Conservation (phyloP, 2,329 filamentous ascomycete species). For the Fusarium xylarioides region DNA sequence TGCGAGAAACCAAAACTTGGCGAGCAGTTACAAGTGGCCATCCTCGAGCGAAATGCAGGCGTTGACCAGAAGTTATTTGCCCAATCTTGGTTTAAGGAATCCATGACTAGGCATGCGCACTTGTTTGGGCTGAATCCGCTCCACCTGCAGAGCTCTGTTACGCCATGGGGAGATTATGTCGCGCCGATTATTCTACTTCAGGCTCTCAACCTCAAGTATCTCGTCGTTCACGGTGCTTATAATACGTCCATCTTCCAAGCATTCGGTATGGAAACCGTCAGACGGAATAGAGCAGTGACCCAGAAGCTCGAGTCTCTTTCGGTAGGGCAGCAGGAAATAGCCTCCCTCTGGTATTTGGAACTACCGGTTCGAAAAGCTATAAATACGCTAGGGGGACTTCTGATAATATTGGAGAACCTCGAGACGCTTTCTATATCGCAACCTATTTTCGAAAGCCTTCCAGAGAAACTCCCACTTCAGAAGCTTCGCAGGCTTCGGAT, state of each 20-base stretch:
- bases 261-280: not conserved
- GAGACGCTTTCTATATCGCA: not conserved
- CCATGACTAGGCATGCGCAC: not conserved
- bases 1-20: not conserved
- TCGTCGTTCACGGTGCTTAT: not conserved
- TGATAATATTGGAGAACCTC: not conserved
- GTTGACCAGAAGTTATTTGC: too few relatives aligned
- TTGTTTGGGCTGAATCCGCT: not conserved
- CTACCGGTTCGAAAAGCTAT: not conserved
- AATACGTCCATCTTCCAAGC: not conserved
- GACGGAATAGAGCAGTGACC: not conserved
- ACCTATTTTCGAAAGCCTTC: not conserved
- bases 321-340: not conserved
- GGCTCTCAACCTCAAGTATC: not conserved
- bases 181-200: not conserved
- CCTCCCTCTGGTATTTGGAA: rapidly evolving
- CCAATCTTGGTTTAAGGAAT: not conserved
- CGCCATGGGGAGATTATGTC: not conserved
- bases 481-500: not conserved
- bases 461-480: not conserved
- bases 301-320: not conserved
- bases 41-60: not conserved
- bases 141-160: not conserved
- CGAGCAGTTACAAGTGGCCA: not conserved
- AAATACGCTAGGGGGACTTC: not conserved